Conservation (phyloP, 164 flowering plant species). For the Protea cynaroides region DNA sequence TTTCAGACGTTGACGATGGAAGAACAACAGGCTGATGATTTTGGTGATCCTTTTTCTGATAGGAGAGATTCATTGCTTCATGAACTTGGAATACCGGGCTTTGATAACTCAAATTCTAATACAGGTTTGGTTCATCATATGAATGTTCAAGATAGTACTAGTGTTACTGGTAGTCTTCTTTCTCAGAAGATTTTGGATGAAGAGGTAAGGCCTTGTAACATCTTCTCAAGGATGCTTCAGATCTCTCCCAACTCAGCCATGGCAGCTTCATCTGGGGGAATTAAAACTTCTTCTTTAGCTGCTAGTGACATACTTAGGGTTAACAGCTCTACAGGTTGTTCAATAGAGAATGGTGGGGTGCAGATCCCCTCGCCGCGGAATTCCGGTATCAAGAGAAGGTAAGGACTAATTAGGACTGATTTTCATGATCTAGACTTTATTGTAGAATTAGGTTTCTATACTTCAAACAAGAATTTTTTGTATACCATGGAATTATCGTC, state of each 20-base stretch:
- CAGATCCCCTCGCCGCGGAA: constrained; percentile 85
- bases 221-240: constrained; percentile 73
- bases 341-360: constrained; percentile 30
- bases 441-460: no score
- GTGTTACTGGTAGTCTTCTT: constrained; percentile 6
- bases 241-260: constrained; percentile 51
- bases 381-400: constrained; percentile 80
- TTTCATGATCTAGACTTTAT: no score
- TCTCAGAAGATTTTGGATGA: constrained; percentile 25
- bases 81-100: constrained; percentile 24
- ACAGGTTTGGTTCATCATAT: constrained; percentile 7
- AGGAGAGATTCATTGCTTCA: constrained; percentile 50
- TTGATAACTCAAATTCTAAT: constrained; percentile 16
- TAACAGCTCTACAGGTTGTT: constrained; percentile 23
- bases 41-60: constrained; percentile 56
- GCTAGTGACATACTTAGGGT: constrained; percentile 26
- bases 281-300: constrained; percentile 19
- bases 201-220: constrained; percentile 31
- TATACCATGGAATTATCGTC: no score
- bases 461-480: no score
- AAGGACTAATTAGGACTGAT: neutral
- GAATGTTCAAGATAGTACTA: constrained; percentile 3
- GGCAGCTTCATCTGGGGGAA: constrained; percentile 21
- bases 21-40: constrained; percentile 23
- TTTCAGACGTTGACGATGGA: constrained; percentile 3